Evolutionary conservation across 2,329 filamentous ascomycete genomes (phyloP).

Genomic region (Xylariaceae sp.): DNA sequence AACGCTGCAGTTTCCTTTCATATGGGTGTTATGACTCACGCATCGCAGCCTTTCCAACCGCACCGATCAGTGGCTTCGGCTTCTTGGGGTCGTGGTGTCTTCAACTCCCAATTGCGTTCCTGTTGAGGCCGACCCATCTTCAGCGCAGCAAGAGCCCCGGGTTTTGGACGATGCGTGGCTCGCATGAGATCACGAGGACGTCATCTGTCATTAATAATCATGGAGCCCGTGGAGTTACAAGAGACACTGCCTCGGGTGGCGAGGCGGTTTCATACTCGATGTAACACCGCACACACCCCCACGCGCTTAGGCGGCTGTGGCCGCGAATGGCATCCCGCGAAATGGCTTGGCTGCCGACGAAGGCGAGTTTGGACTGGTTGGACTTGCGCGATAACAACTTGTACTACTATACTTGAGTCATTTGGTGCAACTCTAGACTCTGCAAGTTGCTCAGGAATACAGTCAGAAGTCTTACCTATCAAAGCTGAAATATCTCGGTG

Average conservation of each 20-base stretch:
- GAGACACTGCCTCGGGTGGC: constrained; percentile 16
- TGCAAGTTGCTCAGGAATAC: not conserved
- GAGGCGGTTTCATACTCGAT: constrained; percentile 12
- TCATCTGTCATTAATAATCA: constrained; percentile 1
- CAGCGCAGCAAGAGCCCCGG: constrained; percentile 8
- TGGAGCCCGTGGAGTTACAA: constrained; percentile 7
- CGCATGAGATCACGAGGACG: constrained; percentile 13
- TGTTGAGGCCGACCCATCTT: constrained; percentile 10
- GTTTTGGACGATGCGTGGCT: constrained; percentile 21
- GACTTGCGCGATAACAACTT: constrained; percentile 10
- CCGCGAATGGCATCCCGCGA: constrained; percentile 12
- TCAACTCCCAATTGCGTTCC: constrained; percentile 26
- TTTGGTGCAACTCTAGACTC: constrained; percentile 1
- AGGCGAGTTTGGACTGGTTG: constrained; percentile 5
- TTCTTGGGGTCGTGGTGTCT: constrained; percentile 22
- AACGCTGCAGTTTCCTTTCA: not conserved
- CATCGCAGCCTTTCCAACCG: constrained; percentile 27
- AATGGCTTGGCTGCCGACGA: not conserved
- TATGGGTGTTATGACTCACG: not conserved
- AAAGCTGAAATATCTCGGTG: too few relatives aligned
- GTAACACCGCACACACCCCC: constrained; percentile 9
- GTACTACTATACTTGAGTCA: constrained; percentile 4
- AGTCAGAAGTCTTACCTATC: not conserved
- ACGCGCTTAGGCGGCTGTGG: constrained; percentile 26
- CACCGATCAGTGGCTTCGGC: constrained; percentile 28